Evolutionary conservation across 768 basidiomycete genomes (phyloP), one percentile per base, ranked within the genome.

Genomic region (Megacollybia marginata): DNA sequence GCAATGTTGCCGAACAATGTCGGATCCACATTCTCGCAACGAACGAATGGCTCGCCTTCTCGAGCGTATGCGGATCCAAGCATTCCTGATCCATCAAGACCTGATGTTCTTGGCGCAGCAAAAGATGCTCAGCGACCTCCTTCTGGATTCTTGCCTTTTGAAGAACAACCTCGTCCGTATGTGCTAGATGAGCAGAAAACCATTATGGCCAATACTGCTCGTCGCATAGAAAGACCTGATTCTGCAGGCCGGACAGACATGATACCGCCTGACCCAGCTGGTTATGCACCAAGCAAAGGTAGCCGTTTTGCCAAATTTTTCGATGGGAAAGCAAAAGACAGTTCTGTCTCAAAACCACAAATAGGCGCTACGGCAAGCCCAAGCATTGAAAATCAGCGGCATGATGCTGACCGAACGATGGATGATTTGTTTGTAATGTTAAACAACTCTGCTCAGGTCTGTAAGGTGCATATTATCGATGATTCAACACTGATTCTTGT

Each of bases 241-340:
- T 33, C 47, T 13, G 47, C 18, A 13, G 15, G 32, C 4, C 48
- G 51, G 51, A 46, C 51, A 12, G 51, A 52, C 23, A 23, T 42
- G n/a, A 5, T 35, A 33, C 48, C 46, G 49, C 54, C 61, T 43
- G 63, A 60, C 47, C 69, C 69, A 20, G 70, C 72, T 23, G 72
- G 75, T 32, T 69, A 77, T 59, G 70, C 78, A 12, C 67, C 71
- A 32, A 73, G 72, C 20, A 88, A 84, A 63, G 88, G 88, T 36
- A 91, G 88, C 60, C 82, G 89, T 34, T 86, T 91, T 62, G 89
- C 88, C 32, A 92, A 90, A 61, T 89, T 90, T 64, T 92, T 91
- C 54, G 88, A 91, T 56, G 76, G 76, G n/a, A 89, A 87, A 63
- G 64, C 68, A 20, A 75, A 74, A 54, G 81, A 82, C 12, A 58